phyloP scores from a whole-genome alignment of 345 rosid species.

The Salix caprea region DNA sequence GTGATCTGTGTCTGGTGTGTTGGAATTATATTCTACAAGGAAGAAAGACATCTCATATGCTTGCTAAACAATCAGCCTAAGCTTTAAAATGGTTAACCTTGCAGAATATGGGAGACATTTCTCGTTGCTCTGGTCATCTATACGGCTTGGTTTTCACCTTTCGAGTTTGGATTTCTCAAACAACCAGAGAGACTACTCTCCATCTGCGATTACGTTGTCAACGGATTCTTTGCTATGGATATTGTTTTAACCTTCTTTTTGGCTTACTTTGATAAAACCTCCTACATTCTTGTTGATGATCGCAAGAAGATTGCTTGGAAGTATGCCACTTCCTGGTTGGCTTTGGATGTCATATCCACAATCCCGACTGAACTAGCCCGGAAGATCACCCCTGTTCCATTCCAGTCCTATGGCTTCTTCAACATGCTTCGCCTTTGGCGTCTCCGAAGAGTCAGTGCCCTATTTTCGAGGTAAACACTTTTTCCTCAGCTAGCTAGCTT shows the following conservation, averaged over 20 bases:
- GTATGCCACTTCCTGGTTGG: conserved; percentile 73
- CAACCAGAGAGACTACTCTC: conserved; percentile 54
- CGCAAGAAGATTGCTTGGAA: conserved; percentile 68
- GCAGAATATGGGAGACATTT: conserved; percentile 79
- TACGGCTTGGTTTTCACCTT: conserved; percentile 94
- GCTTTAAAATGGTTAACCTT: conserved; percentile 2
- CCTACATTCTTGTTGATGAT: conserved; percentile 69
- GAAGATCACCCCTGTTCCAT: conserved; percentile 49
- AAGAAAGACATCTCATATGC: neutral
- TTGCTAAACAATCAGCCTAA: conserved; percentile 2
- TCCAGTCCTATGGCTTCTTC: conserved; percentile 59
- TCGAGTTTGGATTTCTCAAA: conserved; percentile 75
- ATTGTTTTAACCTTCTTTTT: conserved; percentile 80
- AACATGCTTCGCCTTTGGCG: conserved; percentile 99
- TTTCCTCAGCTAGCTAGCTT: neutral
- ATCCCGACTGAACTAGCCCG: conserved; percentile 68
- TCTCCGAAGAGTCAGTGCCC: conserved; percentile 85
- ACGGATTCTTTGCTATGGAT: conserved; percentile 83
- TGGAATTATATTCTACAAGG: neutral
- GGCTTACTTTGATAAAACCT: conserved; percentile 64
- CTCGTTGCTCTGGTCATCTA: conserved; percentile 71
- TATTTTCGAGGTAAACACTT: conserved; percentile 66
- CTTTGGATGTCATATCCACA: conserved; percentile 69
- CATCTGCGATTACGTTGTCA: conserved; percentile 69
- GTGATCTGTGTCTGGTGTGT: conserved; percentile 6